Conservation (phyloP, 306 rosid genomes). For the Quercus rubra region DNA sequence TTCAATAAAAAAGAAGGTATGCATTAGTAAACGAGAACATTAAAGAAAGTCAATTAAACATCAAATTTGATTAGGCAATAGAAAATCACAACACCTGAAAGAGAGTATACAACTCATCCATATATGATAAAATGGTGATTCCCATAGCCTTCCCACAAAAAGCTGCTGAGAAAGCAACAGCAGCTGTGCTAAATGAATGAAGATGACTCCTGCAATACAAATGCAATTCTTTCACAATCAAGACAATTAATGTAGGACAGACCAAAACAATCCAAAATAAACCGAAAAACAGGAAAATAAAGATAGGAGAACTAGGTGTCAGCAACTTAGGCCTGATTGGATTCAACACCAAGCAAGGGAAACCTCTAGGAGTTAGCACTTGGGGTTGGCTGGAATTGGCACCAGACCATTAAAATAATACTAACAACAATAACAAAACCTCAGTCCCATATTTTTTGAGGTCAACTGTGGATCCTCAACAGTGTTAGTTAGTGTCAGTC, state of each 20-base stretch:
- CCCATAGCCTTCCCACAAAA: constrained; percentile 51
- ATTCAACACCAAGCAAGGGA: too few relatives aligned
- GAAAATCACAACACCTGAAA: constrained; percentile 47
- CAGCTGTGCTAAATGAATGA: constrained; percentile 61
- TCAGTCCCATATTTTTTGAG: too few relatives aligned
- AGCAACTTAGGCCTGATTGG: too few relatives aligned
- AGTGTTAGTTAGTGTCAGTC: too few relatives aligned
- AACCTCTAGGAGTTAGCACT: background rate
- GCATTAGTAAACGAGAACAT: constrained; percentile 3
- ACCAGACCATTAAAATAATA: too few relatives aligned
- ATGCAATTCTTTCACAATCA: constrained; percentile 29
- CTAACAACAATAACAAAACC: too few relatives aligned
- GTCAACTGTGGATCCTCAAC: too few relatives aligned
- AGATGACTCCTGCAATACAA: constrained; percentile 59
- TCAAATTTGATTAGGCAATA: constrained; percentile 12
- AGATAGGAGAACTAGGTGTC: too few relatives aligned
- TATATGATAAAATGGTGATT: constrained; percentile 55
- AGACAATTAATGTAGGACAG: background rate
- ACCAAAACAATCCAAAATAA: too few relatives aligned
- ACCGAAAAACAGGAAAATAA: too few relatives aligned
- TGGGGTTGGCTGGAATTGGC: too few relatives aligned
- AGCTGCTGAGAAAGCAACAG: constrained; percentile 52
- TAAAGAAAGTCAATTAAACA: constrained; percentile 8
- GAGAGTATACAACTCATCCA: constrained; percentile 73
- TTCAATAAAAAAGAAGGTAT: background rate